phyloP scores from a whole-genome alignment of 2,329 filamentous ascomycete genomes.

The Claviceps digitariae region DNA sequence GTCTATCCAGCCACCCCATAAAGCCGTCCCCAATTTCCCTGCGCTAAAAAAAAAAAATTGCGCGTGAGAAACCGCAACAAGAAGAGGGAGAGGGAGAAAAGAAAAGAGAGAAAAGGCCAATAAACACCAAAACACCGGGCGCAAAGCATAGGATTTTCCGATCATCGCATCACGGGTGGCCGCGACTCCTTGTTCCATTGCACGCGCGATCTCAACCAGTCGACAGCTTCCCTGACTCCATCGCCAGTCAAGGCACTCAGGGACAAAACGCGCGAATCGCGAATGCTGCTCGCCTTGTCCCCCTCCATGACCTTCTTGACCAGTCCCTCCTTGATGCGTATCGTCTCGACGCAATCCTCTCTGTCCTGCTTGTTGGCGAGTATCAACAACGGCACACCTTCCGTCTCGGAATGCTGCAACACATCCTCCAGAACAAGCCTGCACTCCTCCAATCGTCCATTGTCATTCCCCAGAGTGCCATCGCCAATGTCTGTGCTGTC shows the following conservation, averaged over 20 bases:
- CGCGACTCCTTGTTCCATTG: conserved; percentile 94
- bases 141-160: neutral
- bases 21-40: conserved; percentile 4
- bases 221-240: conserved; percentile 88
- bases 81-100: neutral
- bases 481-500: conserved; percentile 90
- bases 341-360: conserved; percentile 95
- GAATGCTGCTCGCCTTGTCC: conserved; percentile 70
- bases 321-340: conserved; percentile 90
- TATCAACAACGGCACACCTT: conserved; percentile 82
- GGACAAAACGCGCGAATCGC: conserved; percentile 82
- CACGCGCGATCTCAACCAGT: conserved; percentile 84
- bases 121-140: neutral
- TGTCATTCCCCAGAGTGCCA: conserved; percentile 46
- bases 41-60: conserved; percentile 2
- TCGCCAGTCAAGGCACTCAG: conserved; percentile 80
- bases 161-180: conserved; percentile 79
- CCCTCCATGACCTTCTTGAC: conserved; percentile 94
- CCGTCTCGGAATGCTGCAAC: conserved; percentile 72
- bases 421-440: conserved; percentile 81
- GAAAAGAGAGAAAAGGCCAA: neutral
- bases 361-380: conserved; percentile 96
- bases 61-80: neutral
- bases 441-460: conserved; percentile 70
- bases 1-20: conserved; percentile 4